Conservation (phyloP, 1,284 basidiomycete genomes). For the Pyrrhoderma noxium region DNA sequence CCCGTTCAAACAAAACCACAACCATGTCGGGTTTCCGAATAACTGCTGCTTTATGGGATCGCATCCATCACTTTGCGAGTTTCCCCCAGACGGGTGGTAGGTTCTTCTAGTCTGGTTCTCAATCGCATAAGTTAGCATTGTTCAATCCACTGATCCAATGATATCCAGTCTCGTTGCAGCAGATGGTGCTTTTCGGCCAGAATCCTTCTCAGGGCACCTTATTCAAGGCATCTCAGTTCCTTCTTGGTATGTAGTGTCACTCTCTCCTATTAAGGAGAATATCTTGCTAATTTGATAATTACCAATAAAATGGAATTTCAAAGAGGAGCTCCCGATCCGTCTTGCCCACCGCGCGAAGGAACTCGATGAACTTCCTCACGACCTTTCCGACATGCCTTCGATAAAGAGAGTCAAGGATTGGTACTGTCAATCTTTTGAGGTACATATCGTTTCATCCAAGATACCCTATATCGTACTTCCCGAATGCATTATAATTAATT, state of each 20-base stretch:
- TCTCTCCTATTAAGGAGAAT: not conserved
- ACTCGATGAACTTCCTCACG: slow-evolving; percentile 90
- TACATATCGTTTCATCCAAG: slow-evolving; percentile 34
- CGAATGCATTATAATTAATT: not conserved
- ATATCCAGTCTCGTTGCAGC: slow-evolving; percentile 73
- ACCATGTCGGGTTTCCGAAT: slow-evolving; percentile 50
- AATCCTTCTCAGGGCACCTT: slow-evolving; percentile 83
- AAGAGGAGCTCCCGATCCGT: slow-evolving; percentile 89
- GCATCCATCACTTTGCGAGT: slow-evolving; percentile 88
- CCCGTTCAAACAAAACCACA: too few species aligned
- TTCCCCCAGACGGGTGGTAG: slow-evolving; percentile 88
- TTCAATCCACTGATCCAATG: too few species aligned
- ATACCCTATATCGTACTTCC: not conserved
- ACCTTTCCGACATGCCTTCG: slow-evolving; percentile 85
- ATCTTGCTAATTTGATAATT: not conserved
- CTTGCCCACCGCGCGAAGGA: slow-evolving; percentile 96
- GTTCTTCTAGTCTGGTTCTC: not conserved
- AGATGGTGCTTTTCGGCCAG: slow-evolving; percentile 86
- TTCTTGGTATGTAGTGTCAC: slow-evolving; percentile 46
- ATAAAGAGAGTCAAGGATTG: slow-evolving; percentile 96
- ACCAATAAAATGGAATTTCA: not conserved
- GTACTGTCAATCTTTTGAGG: slow-evolving; percentile 99
- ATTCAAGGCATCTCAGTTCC: slow-evolving; percentile 80
- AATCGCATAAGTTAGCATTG: not conserved
- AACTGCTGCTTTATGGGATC: slow-evolving; percentile 79